These are phyloP conservation scores for Candida dubliniensis DNA, from an alignment of 1,139 yeast species.

Conservation along the genomic window DNA sequence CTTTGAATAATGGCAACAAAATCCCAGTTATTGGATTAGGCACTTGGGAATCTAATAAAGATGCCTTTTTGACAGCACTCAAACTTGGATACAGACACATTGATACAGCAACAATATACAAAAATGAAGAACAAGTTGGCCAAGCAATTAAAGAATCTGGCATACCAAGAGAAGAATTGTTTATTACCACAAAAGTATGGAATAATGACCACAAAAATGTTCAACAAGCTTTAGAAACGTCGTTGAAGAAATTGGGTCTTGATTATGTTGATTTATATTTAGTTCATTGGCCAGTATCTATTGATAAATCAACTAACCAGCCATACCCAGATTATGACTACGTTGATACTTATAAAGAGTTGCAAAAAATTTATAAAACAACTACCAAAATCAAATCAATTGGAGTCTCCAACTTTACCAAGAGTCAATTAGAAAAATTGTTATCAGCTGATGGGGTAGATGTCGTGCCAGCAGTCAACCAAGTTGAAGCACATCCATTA, in stretches of 20 bases:
- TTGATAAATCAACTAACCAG: conserved; percentile 29
- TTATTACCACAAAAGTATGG: conserved; percentile 82
- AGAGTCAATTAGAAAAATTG: conserved; percentile 44
- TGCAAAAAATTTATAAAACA: conserved; percentile 58
- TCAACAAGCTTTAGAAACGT: conserved; percentile 56
- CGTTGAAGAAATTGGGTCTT: conserved; percentile 65
- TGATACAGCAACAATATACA: conserved; percentile 72
- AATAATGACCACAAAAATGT: conserved; percentile 63
- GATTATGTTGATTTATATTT: conserved; percentile 83
- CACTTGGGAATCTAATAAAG: conserved; percentile 69
- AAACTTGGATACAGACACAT: conserved; percentile 74
- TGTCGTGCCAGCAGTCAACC: conserved; percentile 52
- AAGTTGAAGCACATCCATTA: conserved; percentile 61
- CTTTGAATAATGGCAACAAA: conserved; percentile 59
- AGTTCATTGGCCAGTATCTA: conserved; percentile 84
- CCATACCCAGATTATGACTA: conserved; percentile 50
- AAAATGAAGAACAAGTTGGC: conserved; percentile 71
- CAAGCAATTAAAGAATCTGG: conserved; percentile 62
- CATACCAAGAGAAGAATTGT: conserved; percentile 67
- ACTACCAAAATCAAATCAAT: conserved; percentile 59
- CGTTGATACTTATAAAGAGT: conserved; percentile 65
- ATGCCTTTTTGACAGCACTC: conserved; percentile 63
- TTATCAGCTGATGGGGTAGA: conserved; percentile 46
- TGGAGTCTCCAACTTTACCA: conserved; percentile 62
- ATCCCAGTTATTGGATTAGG: conserved; percentile 78